phyloP scores from a whole-genome alignment of 495 filamentous ascomycete species.

The Aspergillus affinis region DNA sequence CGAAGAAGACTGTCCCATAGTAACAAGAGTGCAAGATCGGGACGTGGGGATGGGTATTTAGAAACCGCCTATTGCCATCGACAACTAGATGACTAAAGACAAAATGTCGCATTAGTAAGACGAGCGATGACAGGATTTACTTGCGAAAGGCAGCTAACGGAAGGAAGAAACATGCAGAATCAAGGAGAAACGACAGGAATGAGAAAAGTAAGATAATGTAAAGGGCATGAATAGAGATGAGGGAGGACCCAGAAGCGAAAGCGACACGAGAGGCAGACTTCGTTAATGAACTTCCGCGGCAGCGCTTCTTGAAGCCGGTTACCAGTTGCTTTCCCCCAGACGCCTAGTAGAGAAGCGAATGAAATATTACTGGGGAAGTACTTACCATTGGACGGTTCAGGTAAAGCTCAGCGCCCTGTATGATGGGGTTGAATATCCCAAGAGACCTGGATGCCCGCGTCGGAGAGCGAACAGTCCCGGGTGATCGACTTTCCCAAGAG shows the following conservation, averaged over 20 bases:
- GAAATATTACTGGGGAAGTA: constrained; percentile 3
- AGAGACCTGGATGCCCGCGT: not conserved
- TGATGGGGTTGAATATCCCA: not conserved
- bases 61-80: constrained; percentile 36
- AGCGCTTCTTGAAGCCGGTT: not conserved
- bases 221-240: not conserved
- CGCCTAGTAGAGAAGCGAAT: not conserved
- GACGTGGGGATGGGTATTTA: constrained; percentile 24
- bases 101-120: constrained; percentile 24
- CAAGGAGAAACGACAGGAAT: not conserved
- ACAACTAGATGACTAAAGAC: constrained; percentile 22
- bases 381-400: constrained; percentile 25
- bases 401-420: constrained; percentile 3
- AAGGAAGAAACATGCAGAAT: not conserved
- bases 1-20: constrained; percentile 52
- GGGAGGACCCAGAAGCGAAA: not conserved
- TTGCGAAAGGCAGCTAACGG: constrained; percentile 1
- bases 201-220: not conserved
- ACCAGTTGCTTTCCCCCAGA: not conserved
- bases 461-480: not conserved
- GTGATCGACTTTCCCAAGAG: not conserved
- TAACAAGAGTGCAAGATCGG: constrained; percentile 27
- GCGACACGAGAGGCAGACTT: not conserved
- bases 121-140: constrained; percentile 1
- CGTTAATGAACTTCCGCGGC: not conserved